Conservation (phyloP, 2,329 filamentous ascomycete species). For the Stagonosporopsis chrysanthemi region DNA sequence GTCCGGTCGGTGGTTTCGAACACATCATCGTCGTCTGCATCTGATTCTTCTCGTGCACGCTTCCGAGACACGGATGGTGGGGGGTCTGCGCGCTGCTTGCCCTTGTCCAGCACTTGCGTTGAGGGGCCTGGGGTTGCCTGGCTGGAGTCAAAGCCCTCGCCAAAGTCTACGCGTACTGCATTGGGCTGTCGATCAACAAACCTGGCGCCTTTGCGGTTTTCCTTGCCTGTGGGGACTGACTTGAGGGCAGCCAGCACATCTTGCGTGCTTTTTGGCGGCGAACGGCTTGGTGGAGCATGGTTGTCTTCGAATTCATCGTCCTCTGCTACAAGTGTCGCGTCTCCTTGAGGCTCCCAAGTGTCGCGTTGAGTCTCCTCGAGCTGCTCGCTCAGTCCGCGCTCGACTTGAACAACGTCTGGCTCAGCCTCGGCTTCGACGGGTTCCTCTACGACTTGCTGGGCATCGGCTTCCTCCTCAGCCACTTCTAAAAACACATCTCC, state of each 20-base stretch:
- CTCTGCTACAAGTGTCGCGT: conserved; percentile 20
- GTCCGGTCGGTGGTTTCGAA: conserved; percentile 54
- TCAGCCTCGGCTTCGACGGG: conserved; percentile 6
- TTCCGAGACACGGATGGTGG: conserved; percentile 30
- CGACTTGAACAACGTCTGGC: background rate
- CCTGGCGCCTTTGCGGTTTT: conserved; percentile 37
- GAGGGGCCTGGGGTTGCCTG: conserved; percentile 36
- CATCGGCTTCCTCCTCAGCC: background rate
- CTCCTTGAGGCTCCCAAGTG: conserved; percentile 9
- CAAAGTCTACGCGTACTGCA: conserved; percentile 50
- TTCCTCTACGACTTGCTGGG: conserved; percentile 8
- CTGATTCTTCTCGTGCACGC: conserved; percentile 22
- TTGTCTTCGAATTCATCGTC: conserved; percentile 16
- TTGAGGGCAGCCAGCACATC: conserved; percentile 33
- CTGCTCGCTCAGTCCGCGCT: background rate
- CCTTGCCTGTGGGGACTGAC: conserved; percentile 37
- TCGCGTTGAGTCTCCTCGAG: conserved; percentile 11
- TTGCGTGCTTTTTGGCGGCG: conserved; percentile 32
- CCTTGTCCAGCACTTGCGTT: conserved; percentile 25
- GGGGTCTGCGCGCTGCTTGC: conserved; percentile 37
- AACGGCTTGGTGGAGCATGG: conserved; percentile 9
- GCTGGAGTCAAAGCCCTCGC: conserved; percentile 45
- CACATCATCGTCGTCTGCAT: conserved; percentile 48
- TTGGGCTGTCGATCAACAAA: conserved; percentile 50
- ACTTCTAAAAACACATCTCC: conserved; percentile 8